Evolutionary conservation across 1,284 basidiomycete genomes (phyloP).

Genomic region (Mrakiaceae sp.): DNA sequence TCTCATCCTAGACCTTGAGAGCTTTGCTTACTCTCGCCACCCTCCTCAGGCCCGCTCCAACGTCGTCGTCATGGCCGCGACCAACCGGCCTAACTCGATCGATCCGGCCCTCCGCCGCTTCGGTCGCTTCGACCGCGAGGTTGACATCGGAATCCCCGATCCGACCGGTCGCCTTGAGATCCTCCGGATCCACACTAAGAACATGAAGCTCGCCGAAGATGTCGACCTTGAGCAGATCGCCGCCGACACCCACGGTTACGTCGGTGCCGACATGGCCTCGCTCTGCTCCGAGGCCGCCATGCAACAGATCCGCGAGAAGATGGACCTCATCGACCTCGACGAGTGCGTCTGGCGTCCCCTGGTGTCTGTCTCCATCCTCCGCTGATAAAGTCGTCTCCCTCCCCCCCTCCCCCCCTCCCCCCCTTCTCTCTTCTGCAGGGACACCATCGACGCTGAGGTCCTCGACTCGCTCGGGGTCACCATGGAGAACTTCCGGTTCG

Average conservation of each 20-base stretch:
- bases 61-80: slow-evolving; percentile 98
- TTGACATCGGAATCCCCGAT: slow-evolving; percentile 98
- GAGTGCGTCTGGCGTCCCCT: slow-evolving; percentile 33
- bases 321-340: slow-evolving; percentile 86
- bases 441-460: slow-evolving; percentile 94
- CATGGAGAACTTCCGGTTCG: slow-evolving; percentile 98
- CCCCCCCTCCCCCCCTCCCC: background rate
- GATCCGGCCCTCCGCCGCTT: slow-evolving; percentile 96
- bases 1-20: too few relatives aligned
- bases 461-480: slow-evolving; percentile 91
- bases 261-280: slow-evolving; percentile 93
- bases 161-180: slow-evolving; percentile 97
- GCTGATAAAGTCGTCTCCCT: background rate
- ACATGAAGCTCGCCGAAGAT: slow-evolving; percentile 98
- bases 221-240: slow-evolving; percentile 98
- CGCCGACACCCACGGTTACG: slow-evolving; percentile 97
- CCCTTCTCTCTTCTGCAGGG: slow-evolving; percentile 29
- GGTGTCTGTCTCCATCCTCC: background rate
- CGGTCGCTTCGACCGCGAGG: slow-evolving; percentile 97
- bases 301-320: slow-evolving; percentile 98
- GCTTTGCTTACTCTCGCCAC: background rate
- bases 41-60: slow-evolving; percentile 66
- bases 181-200: slow-evolving; percentile 98
- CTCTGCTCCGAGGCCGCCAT: slow-evolving; percentile 95
- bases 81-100: slow-evolving; percentile 97